Evolutionary conservation across 371 early-diverging fungal species (phyloP).

Genomic region (Haplosporangium sp.): DNA sequence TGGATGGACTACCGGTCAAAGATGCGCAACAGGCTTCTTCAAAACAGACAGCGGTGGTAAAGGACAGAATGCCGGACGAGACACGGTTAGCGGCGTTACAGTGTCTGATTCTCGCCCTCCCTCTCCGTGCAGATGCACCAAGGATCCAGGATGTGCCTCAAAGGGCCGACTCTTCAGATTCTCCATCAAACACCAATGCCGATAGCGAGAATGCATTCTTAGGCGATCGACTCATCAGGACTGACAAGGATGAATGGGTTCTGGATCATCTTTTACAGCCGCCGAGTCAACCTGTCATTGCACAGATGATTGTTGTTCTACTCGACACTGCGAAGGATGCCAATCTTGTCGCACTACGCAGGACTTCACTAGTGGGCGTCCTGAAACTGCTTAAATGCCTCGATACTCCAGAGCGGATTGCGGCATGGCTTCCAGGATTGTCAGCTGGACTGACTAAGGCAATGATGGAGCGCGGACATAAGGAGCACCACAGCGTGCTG

Average conservation of each 20-base stretch:
- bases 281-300: conserved; percentile 7
- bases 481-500: conserved; percentile 37
- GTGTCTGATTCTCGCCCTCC: conserved; percentile 29
- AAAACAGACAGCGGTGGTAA: neutral
- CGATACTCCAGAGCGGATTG: conserved; percentile 27
- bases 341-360: conserved; percentile 19
- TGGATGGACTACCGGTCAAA: conserved; percentile 38
- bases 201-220: neutral
- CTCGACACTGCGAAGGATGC: conserved; percentile 26
- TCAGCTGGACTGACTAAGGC: conserved; percentile 22
- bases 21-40: neutral
- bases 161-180: neutral
- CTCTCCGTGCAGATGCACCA: conserved; percentile 7
- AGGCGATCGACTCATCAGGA: neutral
- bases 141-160: neutral
- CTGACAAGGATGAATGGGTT: conserved; percentile 14
- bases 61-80: conserved; percentile 45
- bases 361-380: conserved; percentile 23
- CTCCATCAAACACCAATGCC: neutral
- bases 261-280: conserved; percentile 21
- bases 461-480: conserved; percentile 34
- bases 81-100: conserved; percentile 31
- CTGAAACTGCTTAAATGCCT: conserved; percentile 26
- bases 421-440: conserved; percentile 37
- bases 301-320: conserved; percentile 23